Percentiles rank a stretch among this genome's conserved stretches.
phyloP scores from a whole-genome alignment of 2,329 filamentous ascomycete species.

The Diaporthe citriasiana region DNA sequence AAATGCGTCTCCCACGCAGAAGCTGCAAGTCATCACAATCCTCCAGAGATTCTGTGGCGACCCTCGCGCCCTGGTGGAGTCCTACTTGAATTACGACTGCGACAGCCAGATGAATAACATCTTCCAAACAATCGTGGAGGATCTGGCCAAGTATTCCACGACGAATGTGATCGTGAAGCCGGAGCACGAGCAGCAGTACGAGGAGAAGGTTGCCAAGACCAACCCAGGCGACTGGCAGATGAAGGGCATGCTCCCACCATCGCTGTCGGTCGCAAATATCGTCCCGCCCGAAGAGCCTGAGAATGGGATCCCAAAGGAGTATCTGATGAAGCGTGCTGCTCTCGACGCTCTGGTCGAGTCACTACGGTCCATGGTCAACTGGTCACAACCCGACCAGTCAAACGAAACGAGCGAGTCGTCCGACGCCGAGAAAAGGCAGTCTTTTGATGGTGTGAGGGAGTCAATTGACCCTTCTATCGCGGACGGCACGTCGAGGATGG shows the following conservation, averaged over 20 bases:
- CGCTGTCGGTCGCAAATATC: slow-evolving; percentile 85
- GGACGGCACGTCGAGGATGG: slow-evolving; percentile 73
- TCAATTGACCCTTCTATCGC: slow-evolving; percentile 81
- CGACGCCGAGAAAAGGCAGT: slow-evolving; percentile 67
- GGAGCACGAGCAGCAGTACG: slow-evolving; percentile 86
- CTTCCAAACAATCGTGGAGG: slow-evolving; percentile 94
- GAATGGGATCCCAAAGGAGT: slow-evolving; percentile 85
- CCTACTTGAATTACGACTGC: slow-evolving; percentile 98
- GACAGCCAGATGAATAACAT: slow-evolving; percentile 97
- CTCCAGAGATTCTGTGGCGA: slow-evolving; percentile 88
- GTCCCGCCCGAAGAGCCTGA: slow-evolving; percentile 71
- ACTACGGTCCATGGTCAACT: slow-evolving; percentile 90
- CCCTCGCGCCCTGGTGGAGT: slow-evolving; percentile 89
- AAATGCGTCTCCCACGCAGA: slow-evolving; percentile 89
- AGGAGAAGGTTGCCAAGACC: slow-evolving; percentile 79
- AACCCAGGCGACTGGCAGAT: slow-evolving; percentile 85
- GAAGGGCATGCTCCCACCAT: slow-evolving; percentile 86
- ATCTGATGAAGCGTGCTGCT: slow-evolving; percentile 89
- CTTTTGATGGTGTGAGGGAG: slow-evolving; percentile 71
- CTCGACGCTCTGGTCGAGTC: slow-evolving; percentile 91
- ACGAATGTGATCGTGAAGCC: slow-evolving; percentile 81
- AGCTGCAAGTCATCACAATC: slow-evolving; percentile 90
- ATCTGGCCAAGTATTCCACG: slow-evolving; percentile 89
- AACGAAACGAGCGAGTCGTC: slow-evolving; percentile 69
- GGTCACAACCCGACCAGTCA: slow-evolving; percentile 78